Conservation (phyloP, 2,329 filamentous ascomycete species). For the Xylogone sp. region DNA sequence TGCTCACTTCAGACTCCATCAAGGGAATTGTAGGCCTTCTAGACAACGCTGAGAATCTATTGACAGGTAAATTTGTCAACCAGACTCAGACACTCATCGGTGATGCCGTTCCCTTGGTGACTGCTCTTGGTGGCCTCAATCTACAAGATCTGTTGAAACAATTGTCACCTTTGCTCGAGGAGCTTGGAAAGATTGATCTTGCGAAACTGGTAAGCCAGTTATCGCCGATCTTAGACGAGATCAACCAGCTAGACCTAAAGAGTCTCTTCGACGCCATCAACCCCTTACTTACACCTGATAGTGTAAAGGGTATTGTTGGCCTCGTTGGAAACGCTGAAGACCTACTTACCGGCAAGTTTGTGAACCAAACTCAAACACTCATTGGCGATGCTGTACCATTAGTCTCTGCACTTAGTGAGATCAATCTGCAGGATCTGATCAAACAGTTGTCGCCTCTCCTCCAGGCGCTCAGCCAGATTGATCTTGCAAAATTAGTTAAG, state of each 20-base stretch:
- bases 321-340: not conserved
- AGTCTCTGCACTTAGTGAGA: not conserved
- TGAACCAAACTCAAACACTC: not conserved
- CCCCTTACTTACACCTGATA: not conserved
- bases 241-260: not conserved
- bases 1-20: not conserved
- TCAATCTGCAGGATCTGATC: not conserved
- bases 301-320: not conserved
- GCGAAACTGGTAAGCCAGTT: slow-evolving; percentile 6
- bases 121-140: slow-evolving; percentile 31
- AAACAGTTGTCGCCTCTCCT: slow-evolving; percentile 23
- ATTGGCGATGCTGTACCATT: not conserved
- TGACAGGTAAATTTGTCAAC: not conserved
- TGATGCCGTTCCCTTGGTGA: slow-evolving; percentile 26
- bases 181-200: slow-evolving; percentile 16
- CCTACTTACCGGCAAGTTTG: not conserved
- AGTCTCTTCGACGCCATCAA: not conserved
- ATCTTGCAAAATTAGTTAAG: not conserved
- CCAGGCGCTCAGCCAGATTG: not conserved
- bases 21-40: not conserved
- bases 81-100: not conserved
- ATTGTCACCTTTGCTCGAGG: slow-evolving; percentile 31
- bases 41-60: not conserved
- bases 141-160: slow-evolving; percentile 28
- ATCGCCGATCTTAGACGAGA: not conserved